phyloP scores from a whole-genome alignment of 148 eudicot genomes.

The Arbutus unedo region DNA sequence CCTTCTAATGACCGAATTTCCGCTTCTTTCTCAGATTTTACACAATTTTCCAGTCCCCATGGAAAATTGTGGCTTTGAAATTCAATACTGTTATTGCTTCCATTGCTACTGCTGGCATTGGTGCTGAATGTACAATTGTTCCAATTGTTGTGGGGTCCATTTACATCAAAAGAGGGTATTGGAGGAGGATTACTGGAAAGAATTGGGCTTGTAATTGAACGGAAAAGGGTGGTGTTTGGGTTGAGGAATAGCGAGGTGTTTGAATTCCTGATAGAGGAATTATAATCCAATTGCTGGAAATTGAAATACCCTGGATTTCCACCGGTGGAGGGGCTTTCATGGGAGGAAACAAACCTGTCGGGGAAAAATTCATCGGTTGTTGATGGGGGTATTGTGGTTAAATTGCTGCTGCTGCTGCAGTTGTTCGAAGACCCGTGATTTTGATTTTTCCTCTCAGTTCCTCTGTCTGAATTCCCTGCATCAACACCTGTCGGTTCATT shows the following conservation, averaged over 20 bases:
- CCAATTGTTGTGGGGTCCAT: conserved; percentile 22
- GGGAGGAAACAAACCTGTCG: conserved; percentile 27
- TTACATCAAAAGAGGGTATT: conserved; percentile 19
- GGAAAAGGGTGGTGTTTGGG: conserved; percentile 28
- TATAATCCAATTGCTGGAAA: conserved; percentile 32
- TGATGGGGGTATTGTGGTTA: conserved; percentile 11
- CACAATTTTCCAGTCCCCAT: conserved; percentile 41
- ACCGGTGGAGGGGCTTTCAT: conserved; percentile 28
- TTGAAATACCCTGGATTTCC: conserved; percentile 21
- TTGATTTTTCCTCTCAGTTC: conserved; percentile 19
- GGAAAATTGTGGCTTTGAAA: conserved; percentile 33
- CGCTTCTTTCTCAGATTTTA: conserved; percentile 28
- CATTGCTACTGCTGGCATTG: conserved; percentile 15
- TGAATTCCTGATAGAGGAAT: conserved; percentile 19
- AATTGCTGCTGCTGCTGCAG: not conserved
- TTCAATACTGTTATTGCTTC: conserved; percentile 14
- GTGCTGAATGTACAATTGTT: conserved; percentile 25
- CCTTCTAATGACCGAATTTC: conserved; percentile 26
- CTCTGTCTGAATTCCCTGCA: conserved; percentile 8
- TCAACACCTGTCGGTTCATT: conserved; percentile 7
- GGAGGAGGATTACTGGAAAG: conserved; percentile 9
- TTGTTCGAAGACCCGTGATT: not conserved
- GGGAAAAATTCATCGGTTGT: conserved; percentile 33
- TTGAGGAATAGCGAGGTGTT: conserved; percentile 34
- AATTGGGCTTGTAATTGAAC: conserved; percentile 32